Percentiles rank a stretch among this genome's conserved stretches.
Evolutionary conservation across 148 eudicot genomes (phyloP).

Genomic region (Pharnaceum exiguum): DNA sequence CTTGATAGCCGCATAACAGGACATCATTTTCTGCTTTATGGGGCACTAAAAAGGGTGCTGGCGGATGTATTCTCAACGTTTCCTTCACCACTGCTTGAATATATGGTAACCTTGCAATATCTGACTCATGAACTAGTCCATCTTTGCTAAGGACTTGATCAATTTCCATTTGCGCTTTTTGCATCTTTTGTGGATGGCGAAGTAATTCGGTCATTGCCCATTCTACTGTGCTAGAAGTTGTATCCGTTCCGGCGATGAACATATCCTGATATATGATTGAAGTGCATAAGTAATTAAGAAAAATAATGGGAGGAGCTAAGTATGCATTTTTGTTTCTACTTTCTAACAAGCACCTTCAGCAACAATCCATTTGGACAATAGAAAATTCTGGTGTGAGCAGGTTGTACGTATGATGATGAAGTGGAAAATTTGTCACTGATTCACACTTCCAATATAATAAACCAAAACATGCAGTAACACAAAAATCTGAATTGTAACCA

Average conservation of each 20-base stretch:
- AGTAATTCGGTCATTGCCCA: slow-evolving; percentile 34
- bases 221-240: slow-evolving; percentile 20
- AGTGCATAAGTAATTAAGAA: too few relatives aligned
- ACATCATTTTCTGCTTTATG: slow-evolving; percentile 17
- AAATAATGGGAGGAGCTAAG: too few relatives aligned
- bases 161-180: slow-evolving; percentile 24
- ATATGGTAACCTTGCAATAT: slow-evolving; percentile 17
- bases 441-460: too few relatives aligned
- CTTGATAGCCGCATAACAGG: slow-evolving; percentile 17
- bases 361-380: too few relatives aligned
- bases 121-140: slow-evolving; percentile 20
- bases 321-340: too few relatives aligned
- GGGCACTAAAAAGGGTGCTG: slow-evolving; percentile 25
- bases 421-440: too few relatives aligned
- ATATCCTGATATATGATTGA: slow-evolving; percentile 28
- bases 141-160: slow-evolving; percentile 21
- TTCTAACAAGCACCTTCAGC: too few relatives aligned
- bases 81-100: slow-evolving; percentile 33
- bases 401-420: too few relatives aligned
- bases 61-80: slow-evolving; percentile 24
- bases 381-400: too few relatives aligned
- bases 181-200: slow-evolving; percentile 8
- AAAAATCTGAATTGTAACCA: too few relatives aligned
- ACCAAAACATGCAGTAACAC: too few relatives aligned
- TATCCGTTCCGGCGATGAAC: slow-evolving; percentile 25